phyloP scores from a whole-genome alignment of 164 flowering plant genomes.

The Tetracentron sinense region DNA sequence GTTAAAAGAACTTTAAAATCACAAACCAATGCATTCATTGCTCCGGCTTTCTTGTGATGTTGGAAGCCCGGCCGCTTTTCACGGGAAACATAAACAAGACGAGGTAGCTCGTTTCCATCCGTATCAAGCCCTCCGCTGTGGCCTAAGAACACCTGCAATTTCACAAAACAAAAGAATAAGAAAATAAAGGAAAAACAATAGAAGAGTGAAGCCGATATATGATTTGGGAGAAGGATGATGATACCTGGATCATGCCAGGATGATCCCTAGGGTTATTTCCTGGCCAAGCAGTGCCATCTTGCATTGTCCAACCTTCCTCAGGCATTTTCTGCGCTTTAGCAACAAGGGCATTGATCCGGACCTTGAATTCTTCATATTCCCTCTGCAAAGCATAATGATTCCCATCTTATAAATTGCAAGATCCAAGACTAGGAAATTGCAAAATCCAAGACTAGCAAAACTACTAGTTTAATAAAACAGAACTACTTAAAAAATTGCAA shows the following conservation, averaged over 20 bases:
- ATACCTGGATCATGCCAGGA: constrained; percentile 99
- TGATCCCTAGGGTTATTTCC: constrained; percentile 97
- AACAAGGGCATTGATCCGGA: constrained; percentile 86
- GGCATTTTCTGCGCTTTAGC: constrained; percentile 92
- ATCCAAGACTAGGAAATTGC: neutral
- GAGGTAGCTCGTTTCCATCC: constrained; percentile 93
- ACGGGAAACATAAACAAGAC: constrained; percentile 98
- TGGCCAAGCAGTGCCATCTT: constrained; percentile 95
- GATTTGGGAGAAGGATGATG: neutral
- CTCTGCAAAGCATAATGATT: constrained; percentile 47
- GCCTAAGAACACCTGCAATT: constrained; percentile 79
- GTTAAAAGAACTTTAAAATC: neutral
- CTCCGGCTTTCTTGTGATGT: constrained; percentile 99
- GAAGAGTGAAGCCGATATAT: neutral
- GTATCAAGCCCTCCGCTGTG: constrained; percentile 96
- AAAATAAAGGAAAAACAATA: neutral
- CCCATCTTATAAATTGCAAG: constrained; percentile 3
- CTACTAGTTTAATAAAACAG: neutral
- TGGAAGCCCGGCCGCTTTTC: constrained; percentile 98
- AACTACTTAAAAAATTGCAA: no score
- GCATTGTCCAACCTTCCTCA: constrained; percentile 99
- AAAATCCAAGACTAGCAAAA: neutral
- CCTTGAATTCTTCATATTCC: constrained; percentile 94
- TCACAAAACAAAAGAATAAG: constrained; percentile 11
- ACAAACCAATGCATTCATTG: constrained; percentile 98